phyloP scores from a whole-genome alignment of 495 filamentous ascomycete genomes.

The Aspergillus wentii region DNA sequence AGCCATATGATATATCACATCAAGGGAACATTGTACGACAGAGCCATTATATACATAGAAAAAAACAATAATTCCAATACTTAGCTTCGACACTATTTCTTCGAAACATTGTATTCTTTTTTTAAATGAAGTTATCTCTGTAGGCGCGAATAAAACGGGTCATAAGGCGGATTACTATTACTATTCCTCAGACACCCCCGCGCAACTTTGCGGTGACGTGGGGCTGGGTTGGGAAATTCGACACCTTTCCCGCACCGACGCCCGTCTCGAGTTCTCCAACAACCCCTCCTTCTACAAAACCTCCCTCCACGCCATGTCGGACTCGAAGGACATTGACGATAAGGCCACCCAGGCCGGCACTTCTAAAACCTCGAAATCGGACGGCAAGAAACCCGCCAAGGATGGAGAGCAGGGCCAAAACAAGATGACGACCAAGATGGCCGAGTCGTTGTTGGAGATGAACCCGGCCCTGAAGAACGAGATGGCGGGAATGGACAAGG shows the following conservation, averaged over 20 bases:
- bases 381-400: constrained; percentile 18
- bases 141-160: too few species aligned
- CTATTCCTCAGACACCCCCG: too few species aligned
- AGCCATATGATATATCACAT: too few species aligned
- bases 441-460: constrained; percentile 40
- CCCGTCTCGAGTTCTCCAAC: constrained; percentile 1
- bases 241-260: constrained; percentile 17
- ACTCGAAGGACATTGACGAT: constrained; percentile 34
- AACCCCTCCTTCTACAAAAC: constrained; percentile 9
- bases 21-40: too few species aligned
- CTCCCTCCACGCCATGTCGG: constrained; percentile 29
- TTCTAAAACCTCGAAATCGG: constrained; percentile 8
- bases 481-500: constrained; percentile 37
- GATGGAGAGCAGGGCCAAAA: too few species aligned
- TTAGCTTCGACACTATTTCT: too few species aligned
- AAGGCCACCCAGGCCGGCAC: constrained; percentile 35
- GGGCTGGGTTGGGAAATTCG: constrained; percentile 16
- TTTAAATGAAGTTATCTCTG: too few species aligned
- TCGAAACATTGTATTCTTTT: too few species aligned
- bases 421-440: constrained; percentile 38
- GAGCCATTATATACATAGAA: too few species aligned
- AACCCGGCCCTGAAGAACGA: constrained; percentile 49
- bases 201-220: background rate
- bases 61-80: too few species aligned
- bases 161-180: too few species aligned